phyloP scores from a whole-genome alignment of 2,329 filamentous ascomycete genomes.

The Fusarium graminum region DNA sequence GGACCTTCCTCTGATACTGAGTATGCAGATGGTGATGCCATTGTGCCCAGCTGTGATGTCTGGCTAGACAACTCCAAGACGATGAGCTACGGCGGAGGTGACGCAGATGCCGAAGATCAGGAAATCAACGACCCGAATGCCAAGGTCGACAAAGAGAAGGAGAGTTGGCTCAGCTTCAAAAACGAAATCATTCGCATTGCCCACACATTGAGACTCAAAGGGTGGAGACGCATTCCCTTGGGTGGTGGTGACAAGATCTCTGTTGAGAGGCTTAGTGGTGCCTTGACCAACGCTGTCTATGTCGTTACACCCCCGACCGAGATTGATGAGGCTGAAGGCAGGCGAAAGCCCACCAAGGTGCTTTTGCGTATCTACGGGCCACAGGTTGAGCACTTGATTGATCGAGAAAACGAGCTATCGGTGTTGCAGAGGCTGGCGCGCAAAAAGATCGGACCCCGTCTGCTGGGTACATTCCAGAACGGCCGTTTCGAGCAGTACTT shows the following conservation, averaged over 20 bases:
- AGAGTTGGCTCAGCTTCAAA: slow-evolving; percentile 89
- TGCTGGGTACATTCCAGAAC: slow-evolving; percentile 93
- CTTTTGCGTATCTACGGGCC: slow-evolving; percentile 93
- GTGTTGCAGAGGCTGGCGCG: slow-evolving; percentile 87
- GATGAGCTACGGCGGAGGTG: slow-evolving; percentile 75
- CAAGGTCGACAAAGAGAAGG: slow-evolving; percentile 73
- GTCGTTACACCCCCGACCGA: slow-evolving; percentile 86
- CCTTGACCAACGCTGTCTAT: slow-evolving; percentile 96
- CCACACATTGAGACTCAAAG: slow-evolving; percentile 90
- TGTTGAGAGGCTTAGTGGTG: slow-evolving; percentile 86
- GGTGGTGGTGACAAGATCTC: slow-evolving; percentile 76
- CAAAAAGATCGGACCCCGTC: slow-evolving; percentile 91
- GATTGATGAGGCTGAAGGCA: slow-evolving; percentile 59
- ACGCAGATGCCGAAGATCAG: slow-evolving; percentile 58
- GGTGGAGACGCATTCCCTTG: slow-evolving; percentile 87
- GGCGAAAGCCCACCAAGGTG: slow-evolving; percentile 73
- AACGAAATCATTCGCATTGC: slow-evolving; percentile 89
- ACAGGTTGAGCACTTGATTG: slow-evolving; percentile 95
- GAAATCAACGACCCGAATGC: slow-evolving; percentile 49
- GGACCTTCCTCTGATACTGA: slow-evolving; percentile 85
- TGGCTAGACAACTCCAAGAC: slow-evolving; percentile 92
- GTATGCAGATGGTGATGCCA: slow-evolving; percentile 80
- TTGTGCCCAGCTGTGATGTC: slow-evolving; percentile 88
- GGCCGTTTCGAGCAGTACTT: slow-evolving; percentile 97
- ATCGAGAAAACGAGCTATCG: slow-evolving; percentile 88